phyloP scores from a whole-genome alignment of 306 rosid genomes.

The Begonia loranthoides region DNA sequence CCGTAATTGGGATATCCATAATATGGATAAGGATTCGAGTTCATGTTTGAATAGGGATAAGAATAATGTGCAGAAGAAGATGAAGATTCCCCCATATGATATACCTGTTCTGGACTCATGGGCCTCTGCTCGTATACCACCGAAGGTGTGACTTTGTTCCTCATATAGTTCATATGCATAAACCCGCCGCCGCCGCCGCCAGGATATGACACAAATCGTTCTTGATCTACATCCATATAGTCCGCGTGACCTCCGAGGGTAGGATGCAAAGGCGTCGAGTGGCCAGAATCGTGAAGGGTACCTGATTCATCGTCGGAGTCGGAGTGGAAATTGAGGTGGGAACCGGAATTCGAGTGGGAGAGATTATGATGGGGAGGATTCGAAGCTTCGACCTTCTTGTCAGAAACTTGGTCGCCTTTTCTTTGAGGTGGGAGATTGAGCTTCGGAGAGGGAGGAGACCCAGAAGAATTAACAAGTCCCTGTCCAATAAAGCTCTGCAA shows the following conservation, averaged over 20 bases:
- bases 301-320: conserved; percentile 38
- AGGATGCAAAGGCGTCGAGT: conserved; percentile 45
- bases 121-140: conserved; percentile 58
- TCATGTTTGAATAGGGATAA: conserved; percentile 11
- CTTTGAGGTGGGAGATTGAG: conserved; percentile 34
- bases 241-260: conserved; percentile 12
- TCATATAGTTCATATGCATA: conserved; percentile 55
- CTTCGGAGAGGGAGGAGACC: conserved; percentile 19
- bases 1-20: conserved; percentile 28
- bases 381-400: conserved; percentile 7
- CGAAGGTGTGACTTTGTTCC: conserved; percentile 51
- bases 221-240: conserved; percentile 16
- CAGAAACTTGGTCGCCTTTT: conserved; percentile 20
- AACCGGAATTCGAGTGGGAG: conserved; percentile 43
- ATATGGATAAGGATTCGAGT: conserved; percentile 14
- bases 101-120: conserved; percentile 22
- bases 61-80: conserved; percentile 22
- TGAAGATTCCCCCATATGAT: conserved; percentile 60
- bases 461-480: conserved; percentile 17
- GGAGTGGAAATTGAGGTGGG: conserved; percentile 60
- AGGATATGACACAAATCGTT: conserved; percentile 15
- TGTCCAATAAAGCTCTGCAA: conserved; percentile 39
- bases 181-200: conserved; percentile 22
- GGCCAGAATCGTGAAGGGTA: conserved; percentile 34
- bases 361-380: conserved; percentile 18